Evolutionary conservation across 108 stramenopile species (phyloP).

Genomic region (Nitzschia palea): DNA sequence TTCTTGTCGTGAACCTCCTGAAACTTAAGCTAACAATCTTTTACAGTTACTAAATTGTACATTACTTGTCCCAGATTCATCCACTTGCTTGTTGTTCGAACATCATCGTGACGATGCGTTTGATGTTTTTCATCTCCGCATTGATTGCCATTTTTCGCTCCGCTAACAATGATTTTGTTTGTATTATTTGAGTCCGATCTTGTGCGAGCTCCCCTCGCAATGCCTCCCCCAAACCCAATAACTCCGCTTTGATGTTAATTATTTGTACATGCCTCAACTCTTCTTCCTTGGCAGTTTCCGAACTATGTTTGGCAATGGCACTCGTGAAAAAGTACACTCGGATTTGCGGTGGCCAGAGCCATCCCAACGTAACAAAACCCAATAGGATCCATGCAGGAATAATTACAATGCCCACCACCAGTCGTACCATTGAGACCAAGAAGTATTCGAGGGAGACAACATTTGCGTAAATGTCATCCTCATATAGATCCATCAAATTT

Average conservation of each 20-base stretch:
- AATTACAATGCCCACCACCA: conserved; percentile 45
- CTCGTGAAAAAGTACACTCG: conserved; percentile 54
- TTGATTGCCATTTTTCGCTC: conserved; percentile 57
- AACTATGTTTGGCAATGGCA: conserved; percentile 41
- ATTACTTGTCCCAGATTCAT: too few relatives aligned
- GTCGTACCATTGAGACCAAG: conserved; percentile 34
- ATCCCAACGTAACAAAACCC: conserved; percentile 64
- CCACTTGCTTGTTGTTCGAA: conserved; percentile 43
- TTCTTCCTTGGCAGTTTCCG: conserved; percentile 51
- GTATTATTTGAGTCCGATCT: conserved; percentile 51
- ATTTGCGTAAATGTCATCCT: conserved; percentile 51
- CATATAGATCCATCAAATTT: conserved; percentile 50
- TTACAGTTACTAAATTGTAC: too few relatives aligned
- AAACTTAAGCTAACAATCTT: too few relatives aligned
- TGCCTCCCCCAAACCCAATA: conserved; percentile 25
- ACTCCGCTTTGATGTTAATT: conserved; percentile 28
- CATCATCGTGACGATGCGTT: conserved; percentile 59
- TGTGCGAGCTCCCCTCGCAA: conserved; percentile 34
- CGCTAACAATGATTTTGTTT: conserved; percentile 47
- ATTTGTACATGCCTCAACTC: conserved; percentile 51
- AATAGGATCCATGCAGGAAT: conserved; percentile 63
- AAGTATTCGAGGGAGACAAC: conserved; percentile 44
- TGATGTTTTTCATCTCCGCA: conserved; percentile 66
- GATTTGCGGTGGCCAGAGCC: conserved; percentile 83
- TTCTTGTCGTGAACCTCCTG: too few relatives aligned